phyloP scores from a whole-genome alignment of 1,139 yeast genomes.

The Hanseniaspora sp. region DNA sequence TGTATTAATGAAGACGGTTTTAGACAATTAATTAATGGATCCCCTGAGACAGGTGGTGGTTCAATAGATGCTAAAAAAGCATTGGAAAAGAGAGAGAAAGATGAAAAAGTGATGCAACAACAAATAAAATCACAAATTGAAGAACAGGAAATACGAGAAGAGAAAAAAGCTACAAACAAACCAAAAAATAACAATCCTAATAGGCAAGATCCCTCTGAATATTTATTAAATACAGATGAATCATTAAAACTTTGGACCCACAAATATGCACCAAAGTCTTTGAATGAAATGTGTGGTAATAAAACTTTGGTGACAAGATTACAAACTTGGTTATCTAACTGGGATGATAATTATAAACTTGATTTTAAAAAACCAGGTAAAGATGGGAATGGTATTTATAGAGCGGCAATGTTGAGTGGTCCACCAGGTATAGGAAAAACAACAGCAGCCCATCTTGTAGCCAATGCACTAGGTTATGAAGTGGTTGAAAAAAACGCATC shows the following conservation, averaged over 20 bases:
- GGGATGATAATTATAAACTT: slow-evolving; percentile 50
- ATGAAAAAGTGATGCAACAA: slow-evolving; percentile 43
- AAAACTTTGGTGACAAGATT: slow-evolving; percentile 61
- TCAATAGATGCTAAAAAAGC: slow-evolving; percentile 70
- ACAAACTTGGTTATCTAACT: slow-evolving; percentile 61
- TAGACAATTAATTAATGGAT: slow-evolving; percentile 52
- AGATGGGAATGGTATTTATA: slow-evolving; percentile 51
- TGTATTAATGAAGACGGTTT: slow-evolving; percentile 85
- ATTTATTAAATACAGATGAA: slow-evolving; percentile 31
- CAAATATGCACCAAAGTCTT: slow-evolving; percentile 72
- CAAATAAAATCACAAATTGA: slow-evolving; percentile 42
- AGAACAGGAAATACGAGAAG: slow-evolving; percentile 28
- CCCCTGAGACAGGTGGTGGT: slow-evolving; percentile 91
- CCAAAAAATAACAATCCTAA: slow-evolving; percentile 19
- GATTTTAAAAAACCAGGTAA: slow-evolving; percentile 49
- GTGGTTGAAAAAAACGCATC: slow-evolving; percentile 84
- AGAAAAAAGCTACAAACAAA: slow-evolving; percentile 23
- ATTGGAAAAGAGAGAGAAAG: slow-evolving; percentile 53
- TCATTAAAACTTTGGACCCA: slow-evolving; percentile 67
- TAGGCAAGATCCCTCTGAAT: slow-evolving; percentile 6
- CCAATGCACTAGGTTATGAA: slow-evolving; percentile 70
- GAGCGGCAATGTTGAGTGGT: slow-evolving; percentile 79
- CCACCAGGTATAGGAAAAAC: slow-evolving; percentile 97
- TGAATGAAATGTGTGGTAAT: slow-evolving; percentile 82
- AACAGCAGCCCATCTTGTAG: slow-evolving; percentile 73